Conservation (phyloP, 345 rosid genomes). For the Populus euphratica region DNA sequence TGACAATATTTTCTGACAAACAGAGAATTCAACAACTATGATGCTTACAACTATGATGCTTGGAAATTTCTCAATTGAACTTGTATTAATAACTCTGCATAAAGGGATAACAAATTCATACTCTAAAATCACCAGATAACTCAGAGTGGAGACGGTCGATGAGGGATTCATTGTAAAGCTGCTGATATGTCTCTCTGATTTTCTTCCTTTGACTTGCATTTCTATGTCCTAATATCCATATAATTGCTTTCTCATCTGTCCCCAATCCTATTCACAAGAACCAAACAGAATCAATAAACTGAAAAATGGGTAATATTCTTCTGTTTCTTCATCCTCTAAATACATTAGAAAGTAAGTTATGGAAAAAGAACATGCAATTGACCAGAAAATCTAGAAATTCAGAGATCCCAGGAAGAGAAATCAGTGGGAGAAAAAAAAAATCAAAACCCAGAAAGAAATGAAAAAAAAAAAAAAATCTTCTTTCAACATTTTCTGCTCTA, state of each 20-base stretch:
- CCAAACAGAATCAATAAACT: not conserved
- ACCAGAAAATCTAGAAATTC: conserved; percentile 3
- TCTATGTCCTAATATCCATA: conserved; percentile 60
- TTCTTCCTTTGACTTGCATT: conserved; percentile 64
- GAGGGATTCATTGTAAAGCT: conserved; percentile 59
- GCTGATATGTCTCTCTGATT: conserved; percentile 60
- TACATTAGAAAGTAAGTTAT: not conserved
- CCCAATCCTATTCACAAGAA: conserved; percentile 53
- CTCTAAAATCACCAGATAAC: conserved; percentile 77
- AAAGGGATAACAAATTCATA: conserved; percentile 38
- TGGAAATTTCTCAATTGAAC: not conserved
- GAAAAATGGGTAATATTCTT: not conserved
- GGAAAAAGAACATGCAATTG: not conserved
- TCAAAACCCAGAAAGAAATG: not conserved
- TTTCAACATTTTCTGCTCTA: not conserved
- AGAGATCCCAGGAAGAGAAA: not conserved
- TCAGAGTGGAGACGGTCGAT: conserved; percentile 57
- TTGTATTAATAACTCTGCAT: not conserved
- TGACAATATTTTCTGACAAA: too few relatives aligned
- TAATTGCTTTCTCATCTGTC: conserved; percentile 65
- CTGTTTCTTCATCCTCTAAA: not conserved
- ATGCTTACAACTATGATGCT: too few relatives aligned
- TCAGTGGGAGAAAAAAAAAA: not conserved
- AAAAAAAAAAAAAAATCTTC: not conserved
- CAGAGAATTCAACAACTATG: too few relatives aligned